Percentiles rank a stretch among this genome's conserved stretches.
phyloP scores from a whole-genome alignment of 2,329 filamentous ascomycete species.

The Pseudocercospora musae region DNA sequence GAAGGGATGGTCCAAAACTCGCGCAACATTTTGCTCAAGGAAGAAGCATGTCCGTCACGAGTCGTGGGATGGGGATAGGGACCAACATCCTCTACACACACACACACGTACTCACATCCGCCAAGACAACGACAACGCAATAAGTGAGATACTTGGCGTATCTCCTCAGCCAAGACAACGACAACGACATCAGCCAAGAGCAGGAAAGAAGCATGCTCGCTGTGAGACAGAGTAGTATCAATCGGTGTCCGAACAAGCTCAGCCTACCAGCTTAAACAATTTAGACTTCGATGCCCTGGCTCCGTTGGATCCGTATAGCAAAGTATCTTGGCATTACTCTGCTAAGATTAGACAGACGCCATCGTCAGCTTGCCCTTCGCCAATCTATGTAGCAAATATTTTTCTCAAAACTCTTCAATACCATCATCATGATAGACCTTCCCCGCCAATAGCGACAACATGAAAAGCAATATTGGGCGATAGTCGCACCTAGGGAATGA shows the following conservation, averaged over 20 bases:
- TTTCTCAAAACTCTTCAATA: too few species aligned
- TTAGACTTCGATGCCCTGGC: background rate
- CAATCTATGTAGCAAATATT: background rate
- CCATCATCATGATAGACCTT: too few species aligned
- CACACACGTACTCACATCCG: too few species aligned
- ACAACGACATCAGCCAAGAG: background rate
- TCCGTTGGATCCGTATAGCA: background rate
- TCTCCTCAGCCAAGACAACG: background rate
- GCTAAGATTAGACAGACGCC: background rate
- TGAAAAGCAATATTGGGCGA: too few species aligned
- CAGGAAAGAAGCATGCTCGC: too few species aligned
- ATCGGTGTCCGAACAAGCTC: background rate
- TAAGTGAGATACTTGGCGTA: background rate
- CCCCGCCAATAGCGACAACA: too few species aligned
- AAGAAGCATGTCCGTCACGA: too few species aligned
- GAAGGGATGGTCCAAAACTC: too few species aligned
- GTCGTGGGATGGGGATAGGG: background rate
- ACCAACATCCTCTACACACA: background rate
- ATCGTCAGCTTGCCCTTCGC: background rate
- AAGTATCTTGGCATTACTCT: background rate
- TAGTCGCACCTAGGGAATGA: background rate
- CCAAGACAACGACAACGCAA: background rate
- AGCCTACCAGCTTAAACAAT: background rate
- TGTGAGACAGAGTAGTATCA: background rate
- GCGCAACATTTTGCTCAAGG: too few species aligned